Conservation (phyloP, 2,329 filamentous ascomycete species). For the Epichloe brachyelytri region DNA sequence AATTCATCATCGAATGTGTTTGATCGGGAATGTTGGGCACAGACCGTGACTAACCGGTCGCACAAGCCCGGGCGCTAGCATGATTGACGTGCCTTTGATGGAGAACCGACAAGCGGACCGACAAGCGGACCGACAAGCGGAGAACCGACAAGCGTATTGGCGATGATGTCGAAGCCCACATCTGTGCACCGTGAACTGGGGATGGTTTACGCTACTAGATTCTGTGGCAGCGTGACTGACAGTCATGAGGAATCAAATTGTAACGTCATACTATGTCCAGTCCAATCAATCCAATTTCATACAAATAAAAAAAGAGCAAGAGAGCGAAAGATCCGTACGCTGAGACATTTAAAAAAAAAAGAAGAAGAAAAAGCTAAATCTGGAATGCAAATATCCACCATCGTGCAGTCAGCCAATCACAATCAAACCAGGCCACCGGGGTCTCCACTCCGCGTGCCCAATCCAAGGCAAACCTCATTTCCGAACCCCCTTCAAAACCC, state of each 20-base stretch:
- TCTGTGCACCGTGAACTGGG: too few relatives aligned
- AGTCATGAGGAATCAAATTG: not conserved
- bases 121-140: too few relatives aligned
- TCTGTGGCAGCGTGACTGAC: not conserved
- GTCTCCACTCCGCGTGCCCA: too few relatives aligned
- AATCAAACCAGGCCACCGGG: not conserved
- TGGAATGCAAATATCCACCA: not conserved
- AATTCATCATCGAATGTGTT: too few relatives aligned
- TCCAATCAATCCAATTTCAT: not conserved
- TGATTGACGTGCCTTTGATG: too few relatives aligned
- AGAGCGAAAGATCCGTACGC: not conserved
- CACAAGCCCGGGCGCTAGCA: too few relatives aligned
- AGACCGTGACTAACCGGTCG: too few relatives aligned
- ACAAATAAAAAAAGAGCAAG: not conserved
- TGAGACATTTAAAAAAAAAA: not conserved
- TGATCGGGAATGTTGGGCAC: too few relatives aligned
- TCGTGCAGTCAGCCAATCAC: not conserved
- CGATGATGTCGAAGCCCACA: too few relatives aligned
- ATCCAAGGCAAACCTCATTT: not conserved
- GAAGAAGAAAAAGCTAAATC: not conserved
- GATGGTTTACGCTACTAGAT: not conserved
- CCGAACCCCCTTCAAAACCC: not conserved
- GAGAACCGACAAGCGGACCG: too few relatives aligned
- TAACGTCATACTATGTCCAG: not conserved
- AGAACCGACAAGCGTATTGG: too few relatives aligned